These are phyloP conservation scores for Penicillium sclerotigenum DNA, from an alignment of 2,329 filamentous ascomycete genomes.

Conservation along the genomic window DNA sequence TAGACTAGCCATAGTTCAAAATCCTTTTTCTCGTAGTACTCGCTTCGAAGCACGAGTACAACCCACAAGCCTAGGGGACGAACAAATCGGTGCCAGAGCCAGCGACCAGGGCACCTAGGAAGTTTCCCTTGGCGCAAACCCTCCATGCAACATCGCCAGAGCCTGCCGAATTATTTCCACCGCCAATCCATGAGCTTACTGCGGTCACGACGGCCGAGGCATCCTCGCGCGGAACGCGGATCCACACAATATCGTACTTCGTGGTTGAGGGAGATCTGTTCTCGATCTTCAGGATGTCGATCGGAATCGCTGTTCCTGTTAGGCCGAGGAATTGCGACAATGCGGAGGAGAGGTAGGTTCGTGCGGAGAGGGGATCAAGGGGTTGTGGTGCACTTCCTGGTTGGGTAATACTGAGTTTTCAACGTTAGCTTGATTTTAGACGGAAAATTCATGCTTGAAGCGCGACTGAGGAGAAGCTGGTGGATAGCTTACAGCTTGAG, in stretches of 20 bases:
- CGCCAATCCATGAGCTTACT: conserved; percentile 47
- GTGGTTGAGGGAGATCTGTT: neutral
- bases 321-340: conserved; percentile 49
- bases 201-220: conserved; percentile 43
- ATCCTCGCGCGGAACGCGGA: conserved; percentile 47
- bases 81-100: conserved; percentile 38
- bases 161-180: conserved; percentile 14
- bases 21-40: neutral
- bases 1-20: neutral
- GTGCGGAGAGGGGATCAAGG: conserved; percentile 47
- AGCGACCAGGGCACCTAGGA: conserved; percentile 33
- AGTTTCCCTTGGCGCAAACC: conserved; percentile 40
- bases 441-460: fast-evolving
- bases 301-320: conserved; percentile 45
- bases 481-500: conserved; percentile 37
- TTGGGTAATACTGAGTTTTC: conserved; percentile 27
- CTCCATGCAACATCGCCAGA: conserved; percentile 36
- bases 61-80: conserved; percentile 16
- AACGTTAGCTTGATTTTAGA: neutral
- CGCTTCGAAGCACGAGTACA: neutral
- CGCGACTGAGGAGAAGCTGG: neutral
- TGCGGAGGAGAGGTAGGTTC: conserved; percentile 45
- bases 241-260: conserved; percentile 33
- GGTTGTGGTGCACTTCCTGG: conserved; percentile 23
- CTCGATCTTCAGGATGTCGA: conserved; percentile 47